Percentiles rank a stretch among this genome's conserved stretches.
Evolutionary conservation across 306 rosid species (phyloP).

Genomic region (Macrotyloma uniflorum): DNA sequence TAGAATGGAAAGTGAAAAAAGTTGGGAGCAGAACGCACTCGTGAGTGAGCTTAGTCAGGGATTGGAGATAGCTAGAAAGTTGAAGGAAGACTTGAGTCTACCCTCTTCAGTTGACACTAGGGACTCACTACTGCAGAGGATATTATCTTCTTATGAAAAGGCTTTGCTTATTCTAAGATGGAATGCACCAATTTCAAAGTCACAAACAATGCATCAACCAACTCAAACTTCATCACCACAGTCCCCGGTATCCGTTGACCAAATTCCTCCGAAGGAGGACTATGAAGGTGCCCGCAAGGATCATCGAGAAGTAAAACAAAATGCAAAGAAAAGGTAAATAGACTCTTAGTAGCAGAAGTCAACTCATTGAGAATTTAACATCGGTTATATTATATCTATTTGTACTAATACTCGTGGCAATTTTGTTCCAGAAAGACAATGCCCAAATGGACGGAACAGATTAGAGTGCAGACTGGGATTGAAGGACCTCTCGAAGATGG

Average conservation of each 20-base stretch:
- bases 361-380: background rate
- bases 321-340: constrained; percentile 67
- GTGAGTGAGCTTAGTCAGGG: constrained; percentile 68
- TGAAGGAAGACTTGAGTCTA: constrained; percentile 50
- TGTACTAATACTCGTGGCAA: background rate
- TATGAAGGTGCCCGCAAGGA: constrained; percentile 33
- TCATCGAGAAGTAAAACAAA: constrained; percentile 43
- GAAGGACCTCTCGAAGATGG: constrained; percentile 80
- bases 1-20: constrained; percentile 54
- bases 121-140: constrained; percentile 57
- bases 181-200: constrained; percentile 43
- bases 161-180: constrained; percentile 65
- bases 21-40: constrained; percentile 62
- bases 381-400: too few species aligned
- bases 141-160: constrained; percentile 71
- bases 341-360: background rate
- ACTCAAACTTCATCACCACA: constrained; percentile 40
- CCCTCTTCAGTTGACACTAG: constrained; percentile 48
- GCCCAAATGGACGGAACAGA: constrained; percentile 71
- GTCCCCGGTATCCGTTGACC: constrained; percentile 45
- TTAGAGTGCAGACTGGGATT: constrained; percentile 61
- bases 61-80: constrained; percentile 68
- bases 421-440: constrained; percentile 57
- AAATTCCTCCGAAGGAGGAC: constrained; percentile 50
- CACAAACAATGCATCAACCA: constrained; percentile 28